Evolutionary conservation across 345 rosid species (phyloP).

Genomic region (Noccaea caerulescens): DNA sequence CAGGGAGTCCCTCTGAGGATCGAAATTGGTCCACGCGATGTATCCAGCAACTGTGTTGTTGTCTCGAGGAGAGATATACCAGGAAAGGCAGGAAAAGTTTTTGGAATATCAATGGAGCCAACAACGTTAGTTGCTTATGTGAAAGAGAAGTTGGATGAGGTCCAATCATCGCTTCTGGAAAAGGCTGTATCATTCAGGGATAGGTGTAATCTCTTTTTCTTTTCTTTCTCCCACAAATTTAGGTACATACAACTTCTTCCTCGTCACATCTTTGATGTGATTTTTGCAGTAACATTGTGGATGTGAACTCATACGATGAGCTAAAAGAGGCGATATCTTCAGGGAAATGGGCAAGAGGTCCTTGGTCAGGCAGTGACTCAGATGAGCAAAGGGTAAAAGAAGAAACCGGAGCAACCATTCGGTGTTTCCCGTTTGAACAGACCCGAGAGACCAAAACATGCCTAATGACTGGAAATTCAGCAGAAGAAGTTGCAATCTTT

Average conservation of each 20-base stretch:
- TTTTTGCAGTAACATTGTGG: slow-evolving; percentile 75
- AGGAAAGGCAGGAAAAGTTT: slow-evolving; percentile 87
- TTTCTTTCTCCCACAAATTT: not conserved
- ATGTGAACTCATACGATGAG: slow-evolving; percentile 84
- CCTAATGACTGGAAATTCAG: slow-evolving; percentile 82
- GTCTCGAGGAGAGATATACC: slow-evolving; percentile 91
- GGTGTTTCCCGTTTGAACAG: slow-evolving; percentile 93
- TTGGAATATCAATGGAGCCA: slow-evolving; percentile 91
- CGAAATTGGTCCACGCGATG: slow-evolving; percentile 97
- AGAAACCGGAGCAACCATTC: slow-evolving; percentile 92
- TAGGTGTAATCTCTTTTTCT: slow-evolving; percentile 53
- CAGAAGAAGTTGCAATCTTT: slow-evolving; percentile 84
- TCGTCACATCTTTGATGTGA: slow-evolving; percentile 4
- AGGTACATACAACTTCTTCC: not conserved
- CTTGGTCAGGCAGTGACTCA: slow-evolving; percentile 86
- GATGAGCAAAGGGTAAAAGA: slow-evolving; percentile 86
- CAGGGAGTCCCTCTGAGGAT: slow-evolving; percentile 89
- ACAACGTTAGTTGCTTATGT: slow-evolving; percentile 66
- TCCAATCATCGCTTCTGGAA: slow-evolving; percentile 78
- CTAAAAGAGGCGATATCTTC: slow-evolving; percentile 70
- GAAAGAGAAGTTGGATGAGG: slow-evolving; percentile 87
- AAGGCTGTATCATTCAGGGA: slow-evolving; percentile 73
- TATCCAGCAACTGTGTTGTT: slow-evolving; percentile 76
- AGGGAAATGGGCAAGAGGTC: slow-evolving; percentile 98
- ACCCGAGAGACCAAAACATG: slow-evolving; percentile 64